Evolutionary conservation across 176 grass and related monocot species (phyloP), one percentile per base, ranked within the genome.

Genomic region (Oryza glumipatula): DNA sequence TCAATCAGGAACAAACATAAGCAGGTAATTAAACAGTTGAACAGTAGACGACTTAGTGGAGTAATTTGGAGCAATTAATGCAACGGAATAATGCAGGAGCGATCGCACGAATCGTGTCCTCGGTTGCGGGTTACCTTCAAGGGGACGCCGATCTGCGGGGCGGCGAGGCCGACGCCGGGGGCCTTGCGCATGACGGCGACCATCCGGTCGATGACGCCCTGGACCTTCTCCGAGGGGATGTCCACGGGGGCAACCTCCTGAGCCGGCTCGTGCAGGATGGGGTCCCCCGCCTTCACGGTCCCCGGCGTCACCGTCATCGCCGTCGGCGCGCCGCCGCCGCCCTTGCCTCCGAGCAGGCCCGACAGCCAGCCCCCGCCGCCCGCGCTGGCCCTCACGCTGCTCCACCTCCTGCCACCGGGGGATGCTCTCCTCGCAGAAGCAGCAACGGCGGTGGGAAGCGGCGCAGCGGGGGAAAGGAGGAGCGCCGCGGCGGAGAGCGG

Each of bases 161-260:
- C 96, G 56, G 96, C 96, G 70, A 98, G 93, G 83, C 96, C 96
- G 30, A 98, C 93, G 73, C 91, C 93, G 11, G 96, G 91, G 28
- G 83, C 93, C 69, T 86, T 88, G 77, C 96, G 92, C 89, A 98
- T 96, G 81, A 92, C 71, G 65, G 90, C 58, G 85, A 98, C 83
- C 91, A 98, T 96, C 73, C 91, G 88, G 24, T 94, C 93, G 81
- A 95, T 94, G 78, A 94, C n/a, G 51, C 68, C 94, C 78, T 98
- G 87, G 17, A 98, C 82, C 74, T 88, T 94, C 81, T 95, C 93
- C 0, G 96, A 95, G 24, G 66, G 39, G 17, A 95, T 76, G 60
- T 98, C 96, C 69, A 45, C 80, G 0, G 63, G 67, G 7, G 47
- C 23, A 23, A 95, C 91, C 77, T 89, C 85, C 52, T 74, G 77